Base-by-base conservation (phyloP, 2,329 filamentous ascomycete species). In the Alternaria longipes region DNA sequence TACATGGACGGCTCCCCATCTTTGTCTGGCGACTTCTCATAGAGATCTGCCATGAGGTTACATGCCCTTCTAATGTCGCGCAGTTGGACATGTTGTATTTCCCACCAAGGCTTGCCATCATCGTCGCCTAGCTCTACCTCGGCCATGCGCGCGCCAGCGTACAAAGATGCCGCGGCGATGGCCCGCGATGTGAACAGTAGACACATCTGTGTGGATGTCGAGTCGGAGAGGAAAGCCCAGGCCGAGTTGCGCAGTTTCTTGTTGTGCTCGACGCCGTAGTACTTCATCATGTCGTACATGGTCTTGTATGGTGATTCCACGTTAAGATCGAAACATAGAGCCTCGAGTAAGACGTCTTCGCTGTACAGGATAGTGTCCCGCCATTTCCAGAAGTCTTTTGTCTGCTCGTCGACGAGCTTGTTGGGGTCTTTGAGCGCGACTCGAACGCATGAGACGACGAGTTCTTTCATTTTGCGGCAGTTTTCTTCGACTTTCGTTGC, bases 371-470 rank as follows among this genome's bases (percentile, higher is more conserved):
- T 97, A 60, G 91, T 95, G 76, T 99, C 95, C 63, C 93, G 88
- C 95, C 95, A 99, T 73, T 91, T 89, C 95, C 95, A 99, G 77
- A 95, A 99, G 75, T 99, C 95, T 75, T 97, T 98, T 69, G 91
- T 96, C 79, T 98, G 94, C 80, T 98, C 95, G 76, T 99, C 95
- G 54, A 98, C 92, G 55, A 94, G 84, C 60, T 97, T 87, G 71
- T 93, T 91, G 1, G 92, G 85, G 70, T 98, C 94, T 82, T 99
- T 98, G 79, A 97, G 93, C 28, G 94, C 95, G 20, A 97, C 93
- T 67, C 94, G 92, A 62, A 93, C 95, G 71, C 97, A 95, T 1
- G 94, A 92, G 32, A 97, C 90, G 67, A 99, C 94, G 62, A 99
- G 86, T 67, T 97, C 93, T 73, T 93, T 96, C 70, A 97, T 97